phyloP scores from a whole-genome alignment of 169 alveolate genomes.

The Perkinsus olseni region DNA sequence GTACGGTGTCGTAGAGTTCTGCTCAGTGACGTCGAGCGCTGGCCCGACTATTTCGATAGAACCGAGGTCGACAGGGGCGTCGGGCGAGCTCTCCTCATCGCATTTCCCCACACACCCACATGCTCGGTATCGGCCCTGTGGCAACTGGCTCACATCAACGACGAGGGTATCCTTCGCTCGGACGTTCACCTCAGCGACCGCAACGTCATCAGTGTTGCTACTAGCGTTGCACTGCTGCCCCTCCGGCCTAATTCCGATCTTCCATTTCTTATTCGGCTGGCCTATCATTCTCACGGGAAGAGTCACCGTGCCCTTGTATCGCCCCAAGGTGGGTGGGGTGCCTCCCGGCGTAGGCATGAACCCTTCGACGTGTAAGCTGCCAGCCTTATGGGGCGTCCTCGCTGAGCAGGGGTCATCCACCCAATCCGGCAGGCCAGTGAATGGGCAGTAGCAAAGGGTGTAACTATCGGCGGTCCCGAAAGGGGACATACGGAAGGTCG shows the following conservation, averaged over 20 bases:
- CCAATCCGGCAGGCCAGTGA: neutral
- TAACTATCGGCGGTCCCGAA: neutral
- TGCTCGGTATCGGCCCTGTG: neutral
- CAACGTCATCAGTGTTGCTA: neutral
- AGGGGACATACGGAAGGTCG: neutral
- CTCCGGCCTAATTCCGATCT: neutral
- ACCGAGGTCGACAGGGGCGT: neutral
- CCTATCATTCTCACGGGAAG: neutral
- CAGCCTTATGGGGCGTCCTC: neutral
- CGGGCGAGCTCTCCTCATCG: neutral
- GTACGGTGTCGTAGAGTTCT: neutral
- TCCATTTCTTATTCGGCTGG: neutral
- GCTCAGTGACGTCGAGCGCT: neutral
- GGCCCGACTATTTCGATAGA: neutral
- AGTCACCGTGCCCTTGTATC: neutral
- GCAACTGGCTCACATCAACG: neutral
- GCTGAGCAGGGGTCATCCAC: neutral
- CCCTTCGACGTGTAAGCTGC: neutral
- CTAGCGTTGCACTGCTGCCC: neutral
- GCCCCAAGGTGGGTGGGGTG: neutral
- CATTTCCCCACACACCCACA: neutral
- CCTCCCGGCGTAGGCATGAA: neutral
- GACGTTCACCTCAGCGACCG: neutral
- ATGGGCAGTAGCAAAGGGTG: neutral
- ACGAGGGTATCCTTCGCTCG: neutral